Conservation (phyloP, 352 stramenopile genomes). For the Elongisporangium senticosum region DNA sequence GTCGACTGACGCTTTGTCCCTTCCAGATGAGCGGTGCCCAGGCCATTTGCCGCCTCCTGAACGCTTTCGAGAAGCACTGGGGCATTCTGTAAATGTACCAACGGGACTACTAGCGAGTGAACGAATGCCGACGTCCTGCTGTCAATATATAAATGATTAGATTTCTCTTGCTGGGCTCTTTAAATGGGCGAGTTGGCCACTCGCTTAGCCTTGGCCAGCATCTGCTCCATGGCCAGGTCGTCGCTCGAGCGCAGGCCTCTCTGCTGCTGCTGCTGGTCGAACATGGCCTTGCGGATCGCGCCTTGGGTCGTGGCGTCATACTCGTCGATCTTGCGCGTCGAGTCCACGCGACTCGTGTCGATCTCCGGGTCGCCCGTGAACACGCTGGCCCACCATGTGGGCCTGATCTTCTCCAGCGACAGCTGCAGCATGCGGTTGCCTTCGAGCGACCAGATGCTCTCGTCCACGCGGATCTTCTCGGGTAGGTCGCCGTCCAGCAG, state of each 20-base stretch:
- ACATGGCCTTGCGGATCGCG: conserved; percentile 99
- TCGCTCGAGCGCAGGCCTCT: conserved; percentile 89
- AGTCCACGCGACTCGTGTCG: conserved; percentile 96
- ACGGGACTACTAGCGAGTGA: too few relatives aligned
- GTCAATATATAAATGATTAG: background rate
- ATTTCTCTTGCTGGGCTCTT: background rate
- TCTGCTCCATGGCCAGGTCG: conserved; percentile 88
- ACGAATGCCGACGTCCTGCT: background rate
- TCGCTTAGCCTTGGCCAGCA: conserved; percentile 92
- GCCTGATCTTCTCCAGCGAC: conserved; percentile 95
- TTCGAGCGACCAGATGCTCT: conserved; percentile 97
- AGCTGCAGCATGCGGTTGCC: conserved; percentile 64
- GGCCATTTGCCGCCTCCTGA: conserved; percentile 95
- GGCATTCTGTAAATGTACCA: conserved; percentile 91
- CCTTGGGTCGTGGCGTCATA: conserved; percentile 96
- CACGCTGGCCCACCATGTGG: conserved; percentile 97
- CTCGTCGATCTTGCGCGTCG: conserved; percentile 94
- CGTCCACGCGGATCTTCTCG: conserved; percentile 94
- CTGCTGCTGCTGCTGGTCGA: conserved; percentile 92
- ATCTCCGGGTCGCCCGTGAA: conserved; percentile 92
- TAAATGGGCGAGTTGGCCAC: conserved; percentile 26
- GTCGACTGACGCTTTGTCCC: background rate
- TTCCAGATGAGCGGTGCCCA: conserved; percentile 91
- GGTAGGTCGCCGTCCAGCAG: conserved; percentile 84
- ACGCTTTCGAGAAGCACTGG: conserved; percentile 98